These are phyloP conservation scores for Chalaropsis thielavioides DNA, from an alignment of 2,329 filamentous ascomycete species.

Conservation along the genomic window DNA sequence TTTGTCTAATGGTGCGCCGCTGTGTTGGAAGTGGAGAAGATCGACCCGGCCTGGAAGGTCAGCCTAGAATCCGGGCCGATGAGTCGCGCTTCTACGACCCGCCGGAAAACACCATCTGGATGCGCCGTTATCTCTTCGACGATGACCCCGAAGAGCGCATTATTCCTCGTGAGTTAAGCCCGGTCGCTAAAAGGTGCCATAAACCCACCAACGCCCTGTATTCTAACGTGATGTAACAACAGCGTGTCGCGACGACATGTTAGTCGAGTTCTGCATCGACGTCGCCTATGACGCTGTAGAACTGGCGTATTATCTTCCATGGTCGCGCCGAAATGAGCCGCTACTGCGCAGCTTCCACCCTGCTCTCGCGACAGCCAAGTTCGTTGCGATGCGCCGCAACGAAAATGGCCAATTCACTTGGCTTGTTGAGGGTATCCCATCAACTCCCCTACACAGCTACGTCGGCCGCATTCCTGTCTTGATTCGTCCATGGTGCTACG, in stretches of 20 bases:
- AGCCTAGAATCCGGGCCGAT: neutral
- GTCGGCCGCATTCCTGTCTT: neutral
- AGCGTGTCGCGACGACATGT: neutral
- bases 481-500: slow-evolving; percentile 13
- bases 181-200: too few species aligned
- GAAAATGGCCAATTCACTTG: slow-evolving; percentile 1
- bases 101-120: neutral
- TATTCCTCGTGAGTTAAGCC: neutral
- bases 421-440: slow-evolving; percentile 4
- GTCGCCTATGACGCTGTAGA: neutral
- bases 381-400: neutral
- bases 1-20: neutral
- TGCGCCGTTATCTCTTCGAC: slow-evolving; percentile 1
- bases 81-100: slow-evolving; percentile 6
- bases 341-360: slow-evolving; percentile 10
- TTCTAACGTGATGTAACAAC: neutral
- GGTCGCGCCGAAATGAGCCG: neutral
- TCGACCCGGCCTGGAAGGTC: slow-evolving; percentile 8
- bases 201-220: neutral
- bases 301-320: neutral
- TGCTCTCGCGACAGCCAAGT: neutral
- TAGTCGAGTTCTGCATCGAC: neutral
- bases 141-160: slow-evolving; percentile 6
- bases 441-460: neutral
- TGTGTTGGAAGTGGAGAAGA: slow-evolving; percentile 8